Evolutionary conservation across 129 eudicot species (phyloP), one percentile per base, ranked within the genome.

Genomic region (Ambrosia trifida): DNA sequence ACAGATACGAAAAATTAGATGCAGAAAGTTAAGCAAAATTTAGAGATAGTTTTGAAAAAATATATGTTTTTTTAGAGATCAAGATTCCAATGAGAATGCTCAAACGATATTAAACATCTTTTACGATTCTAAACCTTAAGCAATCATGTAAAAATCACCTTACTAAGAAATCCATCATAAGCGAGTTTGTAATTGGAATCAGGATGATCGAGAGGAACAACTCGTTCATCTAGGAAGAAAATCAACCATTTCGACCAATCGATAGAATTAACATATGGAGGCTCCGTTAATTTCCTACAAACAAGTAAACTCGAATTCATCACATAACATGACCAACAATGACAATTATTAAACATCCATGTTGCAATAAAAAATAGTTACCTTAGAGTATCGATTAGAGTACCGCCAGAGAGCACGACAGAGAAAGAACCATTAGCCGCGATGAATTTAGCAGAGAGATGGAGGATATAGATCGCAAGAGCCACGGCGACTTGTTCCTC

Each of bases 301-400:
- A 69, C n/a, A 49, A 1, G 4, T 16, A 4, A 58, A 47, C 33
- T 59, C 61, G 13, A 57, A 51, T 45, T 14, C 44, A 41, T 75
- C 40, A 59, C 63, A 66, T 13, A 38, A 54, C 19, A 11, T 5
- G 33, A 18, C 61, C 62, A 60, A 72, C 19, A 24, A 31, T n/a
- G 4, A n/a, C 13, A 8, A 5, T 12, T 5, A 6, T 40, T 10
- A 2, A 6, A 40, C 4, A 10, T 40, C 9, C 44, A 40, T 40
- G 10, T 10, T 6, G 9, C 44, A 40, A 40, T 10, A 2, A 40
- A 7, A 40, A 10, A 40, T 16, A 20, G 61, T 62, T 64, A 90
- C 97, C 97, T 83, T 61, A 90, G 73, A n/a, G 95, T 85, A 64
- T 91, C 86, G 40, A 91, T 83, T 13, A 91, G 71, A 19, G 95